These are phyloP conservation scores for Scenedesmus sp. DNA, from an alignment of 163 green algal species.

Conservation along the genomic window DNA sequence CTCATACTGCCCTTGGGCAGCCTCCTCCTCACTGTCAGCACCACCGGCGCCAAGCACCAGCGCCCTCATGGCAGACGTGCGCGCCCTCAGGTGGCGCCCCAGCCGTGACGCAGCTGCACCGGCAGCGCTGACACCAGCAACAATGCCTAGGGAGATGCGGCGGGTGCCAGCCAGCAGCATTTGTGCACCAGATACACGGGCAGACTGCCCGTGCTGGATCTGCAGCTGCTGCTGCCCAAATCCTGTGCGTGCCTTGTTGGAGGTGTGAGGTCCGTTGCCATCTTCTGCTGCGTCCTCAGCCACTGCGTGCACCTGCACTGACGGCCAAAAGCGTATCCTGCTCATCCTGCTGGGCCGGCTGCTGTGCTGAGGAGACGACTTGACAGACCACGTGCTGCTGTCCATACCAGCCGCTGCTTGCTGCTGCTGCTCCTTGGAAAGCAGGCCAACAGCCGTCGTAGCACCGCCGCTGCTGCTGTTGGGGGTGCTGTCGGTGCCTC, in stretches of 20 bases:
- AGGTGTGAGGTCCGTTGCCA: too few species aligned
- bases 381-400: not conserved
- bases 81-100: not conserved
- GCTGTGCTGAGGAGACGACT: not conserved
- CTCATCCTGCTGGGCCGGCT: not conserved
- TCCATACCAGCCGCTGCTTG: not conserved
- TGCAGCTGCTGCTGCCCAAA: not conserved
- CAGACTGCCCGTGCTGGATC: not conserved
- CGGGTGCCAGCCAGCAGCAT: not conserved
- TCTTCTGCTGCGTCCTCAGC: not conserved
- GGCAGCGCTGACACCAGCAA: conserved; percentile 17
- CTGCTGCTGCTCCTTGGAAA: not conserved
- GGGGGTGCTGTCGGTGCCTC: not conserved
- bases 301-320: conserved; percentile 32
- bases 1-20: conserved; percentile 73
- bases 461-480: not conserved
- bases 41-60: not conserved
- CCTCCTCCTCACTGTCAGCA: not conserved
- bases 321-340: conserved; percentile 10
- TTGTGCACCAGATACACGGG: not conserved
- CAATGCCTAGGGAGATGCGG: not conserved
- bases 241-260: not conserved
- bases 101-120: conserved; percentile 3
- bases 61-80: conserved; percentile 12
- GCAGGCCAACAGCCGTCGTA: not conserved